Conservation (phyloP, 2,329 filamentous ascomycete species). For the Cladophialophora yegresii region DNA sequence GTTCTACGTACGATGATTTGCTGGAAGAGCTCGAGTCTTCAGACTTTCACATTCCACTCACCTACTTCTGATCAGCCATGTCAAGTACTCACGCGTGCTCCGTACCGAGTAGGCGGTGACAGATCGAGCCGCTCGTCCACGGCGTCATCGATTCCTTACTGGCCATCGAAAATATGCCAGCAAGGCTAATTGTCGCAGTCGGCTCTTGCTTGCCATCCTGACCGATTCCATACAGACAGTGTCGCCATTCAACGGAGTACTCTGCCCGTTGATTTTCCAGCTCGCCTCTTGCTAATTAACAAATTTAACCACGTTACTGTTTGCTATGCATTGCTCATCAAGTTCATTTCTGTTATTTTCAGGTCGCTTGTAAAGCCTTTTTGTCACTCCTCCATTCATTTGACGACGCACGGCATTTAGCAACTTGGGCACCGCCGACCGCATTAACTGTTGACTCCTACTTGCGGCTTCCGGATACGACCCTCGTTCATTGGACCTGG, state of each 20-base stretch:
- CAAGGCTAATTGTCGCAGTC: constrained; percentile 1
- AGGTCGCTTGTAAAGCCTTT: not conserved
- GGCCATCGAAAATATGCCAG: constrained; percentile 2
- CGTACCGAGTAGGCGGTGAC: not conserved
- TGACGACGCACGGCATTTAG: not conserved
- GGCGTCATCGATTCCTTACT: constrained; percentile 11
- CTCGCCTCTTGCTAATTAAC: not conserved
- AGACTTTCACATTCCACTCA: not conserved
- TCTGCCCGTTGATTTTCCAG: not conserved
- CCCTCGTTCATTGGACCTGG: not conserved
- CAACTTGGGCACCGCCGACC: not conserved
- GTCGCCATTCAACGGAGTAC: not conserved
- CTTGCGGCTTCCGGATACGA: not conserved
- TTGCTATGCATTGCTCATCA: not conserved
- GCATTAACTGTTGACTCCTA: not conserved
- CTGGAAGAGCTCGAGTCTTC: not conserved
- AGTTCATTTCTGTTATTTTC: not conserved
- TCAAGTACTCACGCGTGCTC: too few relatives aligned
- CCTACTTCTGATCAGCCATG: not conserved
- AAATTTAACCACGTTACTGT: not conserved
- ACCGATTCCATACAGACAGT: not conserved
- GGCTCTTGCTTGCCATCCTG: constrained; percentile 9
- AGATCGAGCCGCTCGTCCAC: not conserved
- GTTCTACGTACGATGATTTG: not conserved
- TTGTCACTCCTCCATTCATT: not conserved